Percentiles rank a stretch among this genome's conserved stretches.
phyloP scores from a whole-genome alignment of 192 early-diverging fungal species.

The Backusella circina region DNA sequence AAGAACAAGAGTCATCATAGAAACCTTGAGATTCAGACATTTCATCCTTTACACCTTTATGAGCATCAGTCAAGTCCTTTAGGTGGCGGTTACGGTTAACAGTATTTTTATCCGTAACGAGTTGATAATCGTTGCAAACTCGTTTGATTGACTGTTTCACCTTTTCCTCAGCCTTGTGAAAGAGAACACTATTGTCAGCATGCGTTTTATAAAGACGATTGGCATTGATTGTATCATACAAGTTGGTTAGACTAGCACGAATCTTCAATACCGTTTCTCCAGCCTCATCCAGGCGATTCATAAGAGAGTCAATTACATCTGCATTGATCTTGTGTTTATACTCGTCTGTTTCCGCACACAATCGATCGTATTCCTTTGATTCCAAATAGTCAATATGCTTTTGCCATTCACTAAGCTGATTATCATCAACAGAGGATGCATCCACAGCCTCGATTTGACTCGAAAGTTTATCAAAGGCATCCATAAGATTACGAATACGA shows the following conservation, averaged over 20 bases:
- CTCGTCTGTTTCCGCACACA: conserved; percentile 1
- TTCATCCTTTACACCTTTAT: conserved; percentile 3
- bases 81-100: not conserved
- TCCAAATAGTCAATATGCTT: conserved; percentile 17
- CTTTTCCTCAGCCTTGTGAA: not conserved
- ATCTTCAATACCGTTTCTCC: conserved; percentile 8
- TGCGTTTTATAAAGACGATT: conserved; percentile 14
- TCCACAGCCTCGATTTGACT: not conserved
- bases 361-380: conserved; percentile 8
- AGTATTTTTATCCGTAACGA: not conserved
- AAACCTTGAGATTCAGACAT: conserved; percentile 16
- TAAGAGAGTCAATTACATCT: not conserved
- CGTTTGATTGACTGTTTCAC: not conserved
- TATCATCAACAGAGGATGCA: not conserved
- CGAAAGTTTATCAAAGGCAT: not conserved
- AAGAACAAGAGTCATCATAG: conserved; percentile 22
- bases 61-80: not conserved
- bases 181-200: conserved; percentile 1
- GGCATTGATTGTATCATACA: conserved; percentile 16
- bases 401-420: conserved; percentile 22
- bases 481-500: conserved; percentile 5
- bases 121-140: not conserved
- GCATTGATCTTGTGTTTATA: conserved; percentile 1
- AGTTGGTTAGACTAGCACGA: not conserved
- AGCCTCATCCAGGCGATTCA: conserved; percentile 1